Conservation (phyloP, 305 asterid genomes). For the Solanum hybrid region DNA sequence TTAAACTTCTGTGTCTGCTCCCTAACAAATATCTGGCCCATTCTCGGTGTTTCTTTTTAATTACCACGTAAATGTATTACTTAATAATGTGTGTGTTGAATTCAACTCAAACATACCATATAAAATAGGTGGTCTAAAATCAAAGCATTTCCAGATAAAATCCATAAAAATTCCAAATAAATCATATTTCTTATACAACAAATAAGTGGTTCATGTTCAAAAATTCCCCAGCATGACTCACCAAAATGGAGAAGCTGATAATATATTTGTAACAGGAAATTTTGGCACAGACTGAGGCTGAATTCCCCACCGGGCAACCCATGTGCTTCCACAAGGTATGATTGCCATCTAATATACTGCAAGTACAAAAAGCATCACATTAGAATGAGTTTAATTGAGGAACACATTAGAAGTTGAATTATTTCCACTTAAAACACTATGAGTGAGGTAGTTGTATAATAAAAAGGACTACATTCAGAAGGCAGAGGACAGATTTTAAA, state of each 20-base stretch:
- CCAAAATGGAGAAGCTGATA: constrained; percentile 33
- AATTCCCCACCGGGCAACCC: constrained; percentile 58
- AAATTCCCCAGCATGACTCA: constrained; percentile 14
- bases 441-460: not conserved
- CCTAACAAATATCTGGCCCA: not conserved
- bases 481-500: not conserved
- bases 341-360: constrained; percentile 65
- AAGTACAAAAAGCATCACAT: not conserved
- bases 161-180: not conserved
- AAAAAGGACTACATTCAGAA: not conserved
- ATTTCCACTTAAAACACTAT: not conserved
- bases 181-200: not conserved
- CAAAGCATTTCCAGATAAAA: not conserved
- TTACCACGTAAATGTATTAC: not conserved
- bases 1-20: not conserved
- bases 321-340: constrained; percentile 84
- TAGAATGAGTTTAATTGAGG: not conserved
- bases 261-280: constrained; percentile 29
- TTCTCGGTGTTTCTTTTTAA: not conserved
- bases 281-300: constrained; percentile 52
- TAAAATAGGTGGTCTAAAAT: not conserved
- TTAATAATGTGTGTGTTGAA: not conserved
- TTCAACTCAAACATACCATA: not conserved
- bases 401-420: not conserved
- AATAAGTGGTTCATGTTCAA: not conserved